Conservation (phyloP, 73 alveolate species). For the Blepharisma japonicum region DNA sequence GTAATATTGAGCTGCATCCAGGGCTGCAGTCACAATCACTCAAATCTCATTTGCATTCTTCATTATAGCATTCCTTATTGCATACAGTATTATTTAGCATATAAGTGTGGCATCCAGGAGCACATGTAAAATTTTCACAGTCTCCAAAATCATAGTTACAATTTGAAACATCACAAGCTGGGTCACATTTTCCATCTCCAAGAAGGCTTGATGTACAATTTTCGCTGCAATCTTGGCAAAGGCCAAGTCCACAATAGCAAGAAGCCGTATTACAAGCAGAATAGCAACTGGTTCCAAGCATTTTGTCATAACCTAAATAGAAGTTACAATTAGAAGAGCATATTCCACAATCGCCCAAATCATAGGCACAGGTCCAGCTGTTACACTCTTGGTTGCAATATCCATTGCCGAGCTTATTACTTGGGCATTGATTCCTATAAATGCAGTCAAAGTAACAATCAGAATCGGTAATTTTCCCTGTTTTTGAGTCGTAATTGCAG, state of each 20-base stretch:
- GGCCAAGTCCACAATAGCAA: too few species aligned
- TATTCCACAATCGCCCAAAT: slow-evolving; percentile 22
- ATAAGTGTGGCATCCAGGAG: slow-evolving; percentile 2
- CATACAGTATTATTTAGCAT: too few species aligned
- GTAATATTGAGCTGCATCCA: background rate
- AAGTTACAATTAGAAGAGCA: background rate
- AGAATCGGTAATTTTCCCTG: background rate
- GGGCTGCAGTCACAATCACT: too few species aligned
- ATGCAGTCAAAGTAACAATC: background rate
- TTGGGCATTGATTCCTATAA: background rate
- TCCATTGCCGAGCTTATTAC: background rate
- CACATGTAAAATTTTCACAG: background rate
- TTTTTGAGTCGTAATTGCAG: background rate
- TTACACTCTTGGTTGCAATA: background rate
- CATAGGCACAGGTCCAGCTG: background rate
- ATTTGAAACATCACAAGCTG: background rate
- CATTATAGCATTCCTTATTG: too few species aligned
- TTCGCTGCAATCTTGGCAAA: background rate
- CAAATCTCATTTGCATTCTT: too few species aligned
- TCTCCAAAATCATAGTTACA: slow-evolving; percentile 25
- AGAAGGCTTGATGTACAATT: background rate
- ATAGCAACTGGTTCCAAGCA: too few species aligned
- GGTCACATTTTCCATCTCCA: background rate
- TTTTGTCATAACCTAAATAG: background rate
- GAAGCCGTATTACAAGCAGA: too few species aligned